Evolutionary conservation across 2,329 filamentous ascomycete species (phyloP).

Genomic region (Fusarium staphyleae): DNA sequence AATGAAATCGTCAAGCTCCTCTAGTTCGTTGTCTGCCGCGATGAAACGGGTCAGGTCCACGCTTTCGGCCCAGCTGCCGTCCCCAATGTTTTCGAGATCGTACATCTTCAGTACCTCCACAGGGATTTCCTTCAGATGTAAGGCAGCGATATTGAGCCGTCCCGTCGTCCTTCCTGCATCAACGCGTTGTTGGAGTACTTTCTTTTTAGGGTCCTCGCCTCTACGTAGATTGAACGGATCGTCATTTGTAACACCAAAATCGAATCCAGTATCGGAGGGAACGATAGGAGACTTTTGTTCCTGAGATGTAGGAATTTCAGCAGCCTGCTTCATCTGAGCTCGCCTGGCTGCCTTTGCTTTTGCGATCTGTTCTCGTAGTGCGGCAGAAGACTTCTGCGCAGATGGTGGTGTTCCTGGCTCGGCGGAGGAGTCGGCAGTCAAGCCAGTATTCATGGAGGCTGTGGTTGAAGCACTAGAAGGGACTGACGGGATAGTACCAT

Average conservation of each 20-base stretch:
- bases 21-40: constrained; percentile 88
- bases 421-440: constrained; percentile 15
- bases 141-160: constrained; percentile 84
- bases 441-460: constrained; percentile 17
- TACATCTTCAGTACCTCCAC: constrained; percentile 90
- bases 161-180: constrained; percentile 78
- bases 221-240: constrained; percentile 76
- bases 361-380: constrained; percentile 88
- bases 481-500: constrained; percentile 44
- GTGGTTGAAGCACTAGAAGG: constrained; percentile 33
- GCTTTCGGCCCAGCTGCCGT: constrained; percentile 85
- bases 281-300: constrained; percentile 48
- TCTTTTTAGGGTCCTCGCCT: constrained; percentile 65
- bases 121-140: constrained; percentile 82
- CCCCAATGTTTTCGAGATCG: constrained; percentile 73
- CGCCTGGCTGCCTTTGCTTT: constrained; percentile 86
- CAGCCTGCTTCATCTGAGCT: constrained; percentile 53
- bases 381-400: constrained; percentile 73
- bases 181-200: constrained; percentile 76
- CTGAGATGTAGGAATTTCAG: constrained; percentile 25
- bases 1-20: constrained; percentile 72
- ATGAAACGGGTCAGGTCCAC: constrained; percentile 86
- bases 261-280: constrained; percentile 52
- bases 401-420: constrained; percentile 37
- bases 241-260: constrained; percentile 59